Percentiles rank a stretch among this genome's conserved stretches.
These are phyloP conservation scores for Croton laevigatus DNA, from an alignment of 441 rosid species.

Conservation along the genomic window DNA sequence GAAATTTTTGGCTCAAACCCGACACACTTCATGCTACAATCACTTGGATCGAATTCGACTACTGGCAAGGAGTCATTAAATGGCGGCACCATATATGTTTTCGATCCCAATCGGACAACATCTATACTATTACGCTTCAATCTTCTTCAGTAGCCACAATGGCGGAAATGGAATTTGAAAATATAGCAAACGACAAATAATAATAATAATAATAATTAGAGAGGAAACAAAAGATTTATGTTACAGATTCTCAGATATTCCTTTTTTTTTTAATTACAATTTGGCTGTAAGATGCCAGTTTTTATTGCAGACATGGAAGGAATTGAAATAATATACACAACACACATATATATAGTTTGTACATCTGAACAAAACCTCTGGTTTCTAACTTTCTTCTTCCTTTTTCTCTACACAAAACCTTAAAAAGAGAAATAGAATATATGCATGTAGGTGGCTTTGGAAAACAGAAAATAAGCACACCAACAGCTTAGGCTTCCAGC, in stretches of 20 bases:
- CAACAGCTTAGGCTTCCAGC: slow-evolving; percentile 15
- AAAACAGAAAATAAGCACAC: slow-evolving; percentile 22
- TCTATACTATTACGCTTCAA: too few relatives aligned
- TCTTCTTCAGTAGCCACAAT: too few relatives aligned
- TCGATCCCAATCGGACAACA: too few relatives aligned
- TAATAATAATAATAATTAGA: too few relatives aligned
- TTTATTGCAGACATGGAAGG: slow-evolving; percentile 1
- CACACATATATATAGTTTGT: slow-evolving; percentile 2
- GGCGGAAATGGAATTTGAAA: too few relatives aligned
- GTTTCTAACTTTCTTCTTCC: slow-evolving; percentile 12
- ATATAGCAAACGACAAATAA: too few relatives aligned
- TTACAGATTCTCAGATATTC: background rate
- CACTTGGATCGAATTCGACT: too few relatives aligned
- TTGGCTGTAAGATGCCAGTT: background rate
- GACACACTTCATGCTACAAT: too few relatives aligned
- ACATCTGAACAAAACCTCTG: slow-evolving; percentile 21
- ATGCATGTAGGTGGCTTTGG: slow-evolving; percentile 20
- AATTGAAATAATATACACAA: background rate
- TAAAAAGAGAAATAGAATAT: slow-evolving; percentile 7
- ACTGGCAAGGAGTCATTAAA: too few relatives aligned
- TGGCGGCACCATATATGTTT: too few relatives aligned
- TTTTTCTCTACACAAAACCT: slow-evolving; percentile 13
- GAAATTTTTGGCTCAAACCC: too few relatives aligned
- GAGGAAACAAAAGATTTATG: background rate
- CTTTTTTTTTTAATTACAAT: background rate